These are phyloP conservation scores for Takashimella koratensis DNA, from an alignment of 1,284 basidiomycete genomes.

Conservation along the genomic window DNA sequence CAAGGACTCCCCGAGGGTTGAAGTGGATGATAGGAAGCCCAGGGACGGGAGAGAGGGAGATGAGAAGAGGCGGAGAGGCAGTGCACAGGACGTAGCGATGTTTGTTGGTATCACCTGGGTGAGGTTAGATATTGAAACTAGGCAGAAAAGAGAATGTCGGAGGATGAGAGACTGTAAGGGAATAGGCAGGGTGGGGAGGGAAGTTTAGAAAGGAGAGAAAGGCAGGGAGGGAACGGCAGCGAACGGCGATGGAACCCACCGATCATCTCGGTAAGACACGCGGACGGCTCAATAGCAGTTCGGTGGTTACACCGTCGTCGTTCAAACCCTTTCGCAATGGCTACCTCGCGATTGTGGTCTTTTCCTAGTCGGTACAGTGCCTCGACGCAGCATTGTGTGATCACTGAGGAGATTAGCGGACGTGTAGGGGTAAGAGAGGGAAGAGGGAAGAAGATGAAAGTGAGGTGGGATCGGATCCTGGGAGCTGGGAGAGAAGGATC, in stretches of 20 bases:
- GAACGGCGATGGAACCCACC: constrained; percentile 56
- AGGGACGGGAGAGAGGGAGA: constrained; percentile 63
- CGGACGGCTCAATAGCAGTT: constrained; percentile 70
- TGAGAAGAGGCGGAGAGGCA: constrained; percentile 66
- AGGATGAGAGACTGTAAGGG: too few relatives aligned
- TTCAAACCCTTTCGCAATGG: constrained; percentile 89
- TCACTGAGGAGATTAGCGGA: constrained; percentile 77
- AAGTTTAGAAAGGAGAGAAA: not conserved
- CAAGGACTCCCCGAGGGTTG: constrained; percentile 78
- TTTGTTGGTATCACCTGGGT: constrained; percentile 76
- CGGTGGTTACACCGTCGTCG: constrained; percentile 91
- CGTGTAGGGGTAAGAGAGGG: too few relatives aligned
- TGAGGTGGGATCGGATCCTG: not conserved
- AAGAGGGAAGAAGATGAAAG: too few relatives aligned
- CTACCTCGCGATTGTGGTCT: constrained; percentile 65
- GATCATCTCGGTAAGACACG: constrained; percentile 77
- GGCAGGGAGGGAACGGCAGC: too few relatives aligned
- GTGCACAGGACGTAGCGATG: constrained; percentile 84
- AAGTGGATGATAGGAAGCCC: constrained; percentile 83
- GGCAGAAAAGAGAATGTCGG: too few relatives aligned
- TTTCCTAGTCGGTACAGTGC: constrained; percentile 79
- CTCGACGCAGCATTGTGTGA: constrained; percentile 91
- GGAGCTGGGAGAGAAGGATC: not conserved
- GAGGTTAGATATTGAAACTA: too few relatives aligned
- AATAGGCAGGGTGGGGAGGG: not conserved